phyloP scores from a whole-genome alignment of 2,329 filamentous ascomycete species.

The Calonectria pauciramosa region DNA sequence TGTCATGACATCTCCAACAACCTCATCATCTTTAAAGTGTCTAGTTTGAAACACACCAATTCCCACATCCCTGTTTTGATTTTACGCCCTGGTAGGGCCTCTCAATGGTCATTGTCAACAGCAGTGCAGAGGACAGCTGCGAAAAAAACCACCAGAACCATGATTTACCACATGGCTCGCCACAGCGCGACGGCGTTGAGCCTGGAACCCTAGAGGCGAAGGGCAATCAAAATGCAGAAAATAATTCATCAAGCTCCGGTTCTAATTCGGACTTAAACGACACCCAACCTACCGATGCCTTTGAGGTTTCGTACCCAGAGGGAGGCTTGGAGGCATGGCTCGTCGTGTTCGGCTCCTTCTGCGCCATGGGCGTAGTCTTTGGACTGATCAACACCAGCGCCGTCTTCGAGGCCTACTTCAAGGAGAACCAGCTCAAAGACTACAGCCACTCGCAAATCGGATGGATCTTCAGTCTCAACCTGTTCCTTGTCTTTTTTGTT shows the following conservation, averaged over 20 bases:
- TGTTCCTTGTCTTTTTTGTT: slow-evolving; percentile 85
- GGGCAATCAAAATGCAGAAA: neutral
- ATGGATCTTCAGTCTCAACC: slow-evolving; percentile 90
- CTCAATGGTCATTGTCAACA: slow-evolving; percentile 2
- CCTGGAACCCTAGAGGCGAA: neutral
- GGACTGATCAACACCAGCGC: slow-evolving; percentile 73
- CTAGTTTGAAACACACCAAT: neutral
- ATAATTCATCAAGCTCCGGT: neutral
- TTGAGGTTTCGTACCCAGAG: slow-evolving; percentile 56
- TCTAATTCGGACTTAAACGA: neutral
- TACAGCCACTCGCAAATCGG: slow-evolving; percentile 78
- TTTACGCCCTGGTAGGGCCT: neutral
- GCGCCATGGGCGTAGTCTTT: slow-evolving; percentile 73
- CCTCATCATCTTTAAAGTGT: too few relatives aligned
- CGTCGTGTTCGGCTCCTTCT: slow-evolving; percentile 79
- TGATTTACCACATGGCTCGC: too few relatives aligned
- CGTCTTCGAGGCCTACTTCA: slow-evolving; percentile 80
- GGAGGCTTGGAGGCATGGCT: slow-evolving; percentile 77
- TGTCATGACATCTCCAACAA: neutral
- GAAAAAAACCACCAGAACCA: slow-evolving; percentile 1
- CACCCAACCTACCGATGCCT: neutral
- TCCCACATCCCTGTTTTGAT: neutral
- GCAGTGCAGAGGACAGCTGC: slow-evolving; percentile 12
- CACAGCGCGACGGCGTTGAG: neutral
- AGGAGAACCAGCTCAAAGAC: slow-evolving; percentile 76